Percentiles rank a stretch among this genome's conserved stretches.
phyloP scores from a whole-genome alignment of 2,329 filamentous ascomycete species.

The Amylocarpus encephaloides region DNA sequence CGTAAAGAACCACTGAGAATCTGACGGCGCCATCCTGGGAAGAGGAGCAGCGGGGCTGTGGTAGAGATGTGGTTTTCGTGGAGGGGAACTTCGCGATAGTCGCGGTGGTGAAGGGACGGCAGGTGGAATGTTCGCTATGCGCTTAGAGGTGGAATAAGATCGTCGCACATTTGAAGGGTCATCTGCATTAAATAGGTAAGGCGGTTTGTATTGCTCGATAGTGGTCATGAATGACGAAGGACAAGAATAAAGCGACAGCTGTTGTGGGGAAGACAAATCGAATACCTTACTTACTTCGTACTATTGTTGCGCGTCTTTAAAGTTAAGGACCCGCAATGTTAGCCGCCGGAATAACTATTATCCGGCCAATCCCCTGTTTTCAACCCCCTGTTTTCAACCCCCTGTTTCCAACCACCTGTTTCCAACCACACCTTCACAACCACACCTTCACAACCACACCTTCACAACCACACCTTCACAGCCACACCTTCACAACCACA shows the following conservation, averaged over 20 bases:
- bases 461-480: too few relatives aligned
- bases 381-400: too few relatives aligned
- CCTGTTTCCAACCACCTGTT: too few relatives aligned
- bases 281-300: too few relatives aligned
- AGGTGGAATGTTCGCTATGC: conserved; percentile 51
- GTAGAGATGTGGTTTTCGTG: conserved; percentile 24
- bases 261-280: background rate
- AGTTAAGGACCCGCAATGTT: too few relatives aligned
- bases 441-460: too few relatives aligned
- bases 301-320: too few relatives aligned
- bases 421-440: too few relatives aligned
- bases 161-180: conserved; percentile 28
- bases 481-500: too few relatives aligned
- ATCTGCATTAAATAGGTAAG: conserved; percentile 23
- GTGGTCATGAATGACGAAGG: conserved; percentile 44
- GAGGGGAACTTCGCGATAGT: conserved; percentile 49
- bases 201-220: conserved; percentile 49
- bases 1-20: conserved; percentile 79
- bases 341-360: too few relatives aligned
- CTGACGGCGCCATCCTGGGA: conserved; percentile 33
- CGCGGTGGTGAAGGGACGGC: conserved; percentile 56
- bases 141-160: conserved; percentile 41
- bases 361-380: too few relatives aligned
- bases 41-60: conserved; percentile 2
- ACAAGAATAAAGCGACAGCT: background rate